phyloP scores from a whole-genome alignment of 441 rosid genomes.

The Gossypium trilobum region DNA sequence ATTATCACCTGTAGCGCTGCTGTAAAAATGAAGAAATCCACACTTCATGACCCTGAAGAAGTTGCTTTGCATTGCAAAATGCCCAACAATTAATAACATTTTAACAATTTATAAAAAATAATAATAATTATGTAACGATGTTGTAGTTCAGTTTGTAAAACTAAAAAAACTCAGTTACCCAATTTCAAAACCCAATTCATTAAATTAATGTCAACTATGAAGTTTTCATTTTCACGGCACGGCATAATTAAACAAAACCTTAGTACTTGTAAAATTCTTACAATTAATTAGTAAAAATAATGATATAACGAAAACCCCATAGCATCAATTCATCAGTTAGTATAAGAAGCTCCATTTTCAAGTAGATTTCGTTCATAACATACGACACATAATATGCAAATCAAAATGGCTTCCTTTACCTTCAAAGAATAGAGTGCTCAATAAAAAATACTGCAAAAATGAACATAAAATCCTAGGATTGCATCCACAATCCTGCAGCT shows the following conservation, averaged over 20 bases:
- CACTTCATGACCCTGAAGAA: background rate
- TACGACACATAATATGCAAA: background rate
- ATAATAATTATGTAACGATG: background rate
- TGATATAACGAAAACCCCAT: background rate
- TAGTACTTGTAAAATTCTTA: too few species aligned
- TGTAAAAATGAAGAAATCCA: background rate
- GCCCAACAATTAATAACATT: too few species aligned
- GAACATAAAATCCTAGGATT: background rate
- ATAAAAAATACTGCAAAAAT: background rate
- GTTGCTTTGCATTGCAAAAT: too few species aligned
- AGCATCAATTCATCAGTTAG: background rate
- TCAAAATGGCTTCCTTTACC: background rate
- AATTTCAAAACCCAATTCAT: background rate
- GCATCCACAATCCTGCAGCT: background rate
- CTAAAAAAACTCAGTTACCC: background rate
- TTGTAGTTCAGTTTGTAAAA: background rate
- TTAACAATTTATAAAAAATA: background rate
- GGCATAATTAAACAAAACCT: background rate
- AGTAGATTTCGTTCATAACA: background rate
- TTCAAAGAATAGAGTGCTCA: background rate
- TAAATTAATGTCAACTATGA: background rate
- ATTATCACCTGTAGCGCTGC: background rate
- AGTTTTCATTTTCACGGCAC: background rate
- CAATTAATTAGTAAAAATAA: too few species aligned
- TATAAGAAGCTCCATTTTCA: background rate